Percentiles rank a stretch among this genome's conserved stretches.
Evolutionary conservation across 331 rosid species (phyloP).

Genomic region (Cydonia oblonga): DNA sequence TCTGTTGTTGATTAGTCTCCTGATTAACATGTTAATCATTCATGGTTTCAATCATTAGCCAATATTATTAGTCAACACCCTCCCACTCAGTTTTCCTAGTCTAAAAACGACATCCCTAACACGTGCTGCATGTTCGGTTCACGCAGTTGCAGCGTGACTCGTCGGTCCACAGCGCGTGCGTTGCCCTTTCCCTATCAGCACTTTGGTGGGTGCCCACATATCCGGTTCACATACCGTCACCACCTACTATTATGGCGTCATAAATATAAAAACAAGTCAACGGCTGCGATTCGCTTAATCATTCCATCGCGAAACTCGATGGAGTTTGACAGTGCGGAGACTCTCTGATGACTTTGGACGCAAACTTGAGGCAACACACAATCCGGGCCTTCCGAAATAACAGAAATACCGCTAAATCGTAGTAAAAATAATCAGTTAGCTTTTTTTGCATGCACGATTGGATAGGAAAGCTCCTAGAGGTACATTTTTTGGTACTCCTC

Average conservation of each 20-base stretch:
- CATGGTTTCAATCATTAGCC: background rate
- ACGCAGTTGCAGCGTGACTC: conserved; percentile 9
- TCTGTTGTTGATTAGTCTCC: background rate
- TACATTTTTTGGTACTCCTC: background rate
- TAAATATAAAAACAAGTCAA: background rate
- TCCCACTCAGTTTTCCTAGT: background rate
- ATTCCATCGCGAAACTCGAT: background rate
- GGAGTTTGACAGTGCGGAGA: background rate
- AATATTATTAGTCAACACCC: background rate
- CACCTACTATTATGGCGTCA: conserved; percentile 10
- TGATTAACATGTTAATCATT: background rate
- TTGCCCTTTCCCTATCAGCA: conserved; percentile 19
- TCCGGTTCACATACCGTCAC: conserved; percentile 6
- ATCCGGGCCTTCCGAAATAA: too few relatives aligned
- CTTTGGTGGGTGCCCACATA: conserved; percentile 19
- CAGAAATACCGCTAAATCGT: too few relatives aligned
- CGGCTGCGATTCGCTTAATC: background rate
- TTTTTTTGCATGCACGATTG: conserved; percentile 13
- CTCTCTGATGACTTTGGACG: background rate
- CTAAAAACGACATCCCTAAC: background rate
- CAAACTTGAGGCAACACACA: too few relatives aligned
- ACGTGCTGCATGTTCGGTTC: background rate
- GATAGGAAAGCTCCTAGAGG: too few relatives aligned
- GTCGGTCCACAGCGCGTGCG: background rate
- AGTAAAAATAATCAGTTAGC: too few relatives aligned